Evolutionary conservation across 768 basidiomycete genomes (phyloP), one percentile per base, ranked within the genome.

Genomic region (Russula griseocarnosa): DNA sequence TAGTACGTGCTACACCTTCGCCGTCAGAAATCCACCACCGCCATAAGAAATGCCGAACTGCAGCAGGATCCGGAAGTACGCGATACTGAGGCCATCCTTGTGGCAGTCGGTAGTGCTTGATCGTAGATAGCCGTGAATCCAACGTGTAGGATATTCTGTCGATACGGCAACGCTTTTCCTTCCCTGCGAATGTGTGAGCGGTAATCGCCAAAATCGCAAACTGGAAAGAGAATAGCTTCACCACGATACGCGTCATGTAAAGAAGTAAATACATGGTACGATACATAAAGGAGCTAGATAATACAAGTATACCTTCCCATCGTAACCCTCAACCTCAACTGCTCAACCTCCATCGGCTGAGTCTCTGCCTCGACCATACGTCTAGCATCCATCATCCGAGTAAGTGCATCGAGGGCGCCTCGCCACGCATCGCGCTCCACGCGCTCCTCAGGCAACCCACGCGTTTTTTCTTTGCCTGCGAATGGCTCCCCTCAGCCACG

Each of bases 361-460:
- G 30, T 14, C 13, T 54, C 60, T 9, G 24, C 53, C 24, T 47
- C 61, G 1, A 34, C 54, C 24, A 46, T 46, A 20, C 47, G 61
- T 14, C n/a, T 38, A n/a, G 61, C 54, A 3, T 62, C 61, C 54
- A 47, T 49, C 55, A 62, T 22, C 26, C 47, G 44, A 56, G 75
- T 78, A 49, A 92, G 81, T 63, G 87, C 87, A 66, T 83, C 79
- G 22, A 91, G 78, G 58, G 91, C 85, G 18, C 85, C 85, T 55
- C 82, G 80, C 90, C 90, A 92, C 63, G 89, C 87, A 73, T 89
- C 86, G 10, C 86, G 78, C 66, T 89, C 88, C 10, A 87, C 77
- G 55, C 89, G 79, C 71, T 87, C 87, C 75, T 92, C 90, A 70
- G 91, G 89, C 50, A 92, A 74, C 14, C 90, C 89, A 44, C 83